Evolutionary conservation across 805 yeast genomes (phyloP), one percentile per base, ranked within the genome.

Genomic region (Barnettozyma californica): DNA sequence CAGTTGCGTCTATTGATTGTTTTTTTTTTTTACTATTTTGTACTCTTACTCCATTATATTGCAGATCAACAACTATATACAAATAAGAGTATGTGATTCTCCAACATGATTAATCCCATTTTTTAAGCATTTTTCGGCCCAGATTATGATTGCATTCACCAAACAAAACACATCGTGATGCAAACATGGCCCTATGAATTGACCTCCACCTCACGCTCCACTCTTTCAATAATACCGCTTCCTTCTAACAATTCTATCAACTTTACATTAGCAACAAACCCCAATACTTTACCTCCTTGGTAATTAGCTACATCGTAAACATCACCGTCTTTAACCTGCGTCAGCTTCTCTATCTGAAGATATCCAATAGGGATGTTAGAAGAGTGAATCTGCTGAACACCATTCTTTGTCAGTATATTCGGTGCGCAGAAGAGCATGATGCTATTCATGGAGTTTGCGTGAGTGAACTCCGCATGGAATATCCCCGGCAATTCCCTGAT

Each of bases 401-500:
- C 62, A 34, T 60, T 59, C 18, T 47, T 20, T 0, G 63, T 60
- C 23, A 58, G 47, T 8, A 34, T 45, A 5, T 49, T 49, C 3
- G 61, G 62, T 3, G 62, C 55, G 21, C 59, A 52, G 48, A 60
- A 51, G 4, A 59, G 29, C 13, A 46, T 55, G n/a, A 60, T 44
- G 6, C 60, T 51, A 21, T 52, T 50, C 37, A 45, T 45, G 1
- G 54, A 38, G 16, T 43, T 43, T 8, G 40, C 13, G 9, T 49
- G 44, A 4, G 46, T 40, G 34, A 57, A 56, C 29, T 56, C 55
- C 42, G 47, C 57, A 33, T 53, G 45, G 43, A 54, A 54, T 2
- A 57, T 57, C 2, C 63, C 63, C 1, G 55, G 47, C 2, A 60
- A 49, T 38, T 60, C 63, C 27, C 63, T 39, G 7, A 60, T 56